Conservation (phyloP, 345 rosid species). For the Sisymbrium irio region DNA sequence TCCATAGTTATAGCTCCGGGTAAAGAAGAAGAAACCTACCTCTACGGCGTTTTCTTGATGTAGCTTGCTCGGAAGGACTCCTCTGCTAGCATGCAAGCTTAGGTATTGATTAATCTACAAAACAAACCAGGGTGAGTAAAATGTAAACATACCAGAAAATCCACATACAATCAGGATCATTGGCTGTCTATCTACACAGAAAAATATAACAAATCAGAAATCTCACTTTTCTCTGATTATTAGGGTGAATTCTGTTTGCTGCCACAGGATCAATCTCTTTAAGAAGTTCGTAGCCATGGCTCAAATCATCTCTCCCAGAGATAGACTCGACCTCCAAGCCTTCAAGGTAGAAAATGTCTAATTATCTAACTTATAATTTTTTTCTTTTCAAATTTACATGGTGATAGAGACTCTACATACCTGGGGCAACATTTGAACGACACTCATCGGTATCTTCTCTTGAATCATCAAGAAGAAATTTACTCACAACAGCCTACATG, state of each 20-base stretch:
- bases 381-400: background rate
- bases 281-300: constrained; percentile 54
- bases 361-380: background rate
- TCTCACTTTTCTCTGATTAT: constrained; percentile 77
- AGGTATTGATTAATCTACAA: constrained; percentile 77
- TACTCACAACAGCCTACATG: constrained; percentile 75
- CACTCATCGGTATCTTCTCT: constrained; percentile 40
- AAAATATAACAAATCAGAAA: background rate
- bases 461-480: constrained; percentile 75
- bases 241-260: constrained; percentile 88
- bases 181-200: background rate
- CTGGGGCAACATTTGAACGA: constrained; percentile 36
- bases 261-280: constrained; percentile 83
- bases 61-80: constrained; percentile 71
- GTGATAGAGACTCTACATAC: constrained; percentile 33
- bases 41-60: constrained; percentile 63
- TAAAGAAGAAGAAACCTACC: constrained; percentile 41
- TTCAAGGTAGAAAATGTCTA: constrained; percentile 1
- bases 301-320: constrained; percentile 31
- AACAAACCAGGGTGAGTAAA: constrained; percentile 18
- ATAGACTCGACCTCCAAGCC: constrained; percentile 34
- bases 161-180: background rate
- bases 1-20: background rate
- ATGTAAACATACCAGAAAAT: background rate
- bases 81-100: constrained; percentile 60